Base-by-base conservation (phyloP, 306 rosid species). In the Rosa lucieae region DNA sequence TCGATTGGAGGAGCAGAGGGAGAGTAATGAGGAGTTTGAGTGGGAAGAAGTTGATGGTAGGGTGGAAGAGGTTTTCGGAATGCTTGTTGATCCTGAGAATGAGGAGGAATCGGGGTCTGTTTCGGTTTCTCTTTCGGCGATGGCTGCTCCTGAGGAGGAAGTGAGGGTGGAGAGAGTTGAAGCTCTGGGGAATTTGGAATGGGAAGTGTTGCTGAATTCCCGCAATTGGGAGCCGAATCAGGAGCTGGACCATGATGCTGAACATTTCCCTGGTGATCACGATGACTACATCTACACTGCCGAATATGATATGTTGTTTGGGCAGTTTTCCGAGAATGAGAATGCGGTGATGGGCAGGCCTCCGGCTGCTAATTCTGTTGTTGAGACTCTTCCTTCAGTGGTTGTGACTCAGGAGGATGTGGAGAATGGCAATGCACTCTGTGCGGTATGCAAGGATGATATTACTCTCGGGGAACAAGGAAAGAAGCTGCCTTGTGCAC, bases 21-120 rank as follows among this genome's bases (percentile, higher is more conserved):
- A 84, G 15, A 77, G n/a, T 32, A 82, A 74, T 42, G 98, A 88
- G 10, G 95, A 91, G 76, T 93, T 91, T 32, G 98, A 91, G 87
- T 93, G 97, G 98, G 98, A 93, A 74, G 97, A 93, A 77, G 91
- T 93, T 6, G 93, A 90, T 47, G 90, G 81, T 9, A 75, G 91
- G 0, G 82, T 82, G 18, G 98, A 88, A 52, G 97, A 93, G 17
- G 80, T 86, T 63, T 81, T 91, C 63, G 86, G 85, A 84, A 78
- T 78, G 85, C 52, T 85, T 29, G 48, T 82, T n/a, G 86, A 73
- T 6, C 77, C 75, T 3, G 94, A 88, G 6, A 85, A 80, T 13
- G 89, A 83, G 37, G 89, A 83, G 26, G 74, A 86, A 44, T 6
- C 75, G 8, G 81, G 79, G 2, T 73, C 88, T 1, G 78, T 74